A percentile compares a stretch with the other conserved stretches of the same genome.
Conservation (phyloP, 1,139 yeast genomes). For the Lizanozyma gosingica region DNA sequence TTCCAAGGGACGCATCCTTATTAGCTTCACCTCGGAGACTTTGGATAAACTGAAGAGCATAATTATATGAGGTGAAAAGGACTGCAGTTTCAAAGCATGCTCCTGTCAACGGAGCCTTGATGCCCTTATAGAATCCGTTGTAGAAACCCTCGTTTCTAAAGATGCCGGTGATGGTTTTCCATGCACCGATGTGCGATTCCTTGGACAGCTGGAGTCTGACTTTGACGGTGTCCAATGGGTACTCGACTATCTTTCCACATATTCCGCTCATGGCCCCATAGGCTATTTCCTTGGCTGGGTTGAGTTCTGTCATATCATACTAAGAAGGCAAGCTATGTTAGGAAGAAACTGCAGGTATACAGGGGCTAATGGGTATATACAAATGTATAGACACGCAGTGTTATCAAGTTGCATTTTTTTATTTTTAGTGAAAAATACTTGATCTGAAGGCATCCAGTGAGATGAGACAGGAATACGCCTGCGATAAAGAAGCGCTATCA, state of each 20-base stretch:
- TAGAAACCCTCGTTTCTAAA: conserved; percentile 56
- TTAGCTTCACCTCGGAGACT: conserved; percentile 1
- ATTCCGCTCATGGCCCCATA: conserved; percentile 64
- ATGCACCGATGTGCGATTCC: conserved; percentile 38
- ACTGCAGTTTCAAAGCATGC: conserved; percentile 83
- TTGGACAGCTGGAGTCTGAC: conserved; percentile 72
- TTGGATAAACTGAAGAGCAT: conserved; percentile 28
- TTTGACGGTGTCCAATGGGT: conserved; percentile 88
- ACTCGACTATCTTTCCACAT: conserved; percentile 76
- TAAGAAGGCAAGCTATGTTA: background rate
- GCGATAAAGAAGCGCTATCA: too few relatives aligned
- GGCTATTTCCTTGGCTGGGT: conserved; percentile 29
- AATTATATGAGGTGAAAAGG: conserved; percentile 53
- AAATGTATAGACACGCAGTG: too few relatives aligned
- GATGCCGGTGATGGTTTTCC: conserved; percentile 54
- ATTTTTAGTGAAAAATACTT: too few relatives aligned
- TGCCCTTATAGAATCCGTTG: conserved; percentile 47
- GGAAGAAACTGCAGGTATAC: too few relatives aligned
- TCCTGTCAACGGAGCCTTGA: conserved; percentile 75
- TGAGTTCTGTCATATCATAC: background rate
- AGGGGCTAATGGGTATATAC: too few relatives aligned
- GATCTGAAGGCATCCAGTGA: too few relatives aligned
- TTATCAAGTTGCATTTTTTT: too few relatives aligned
- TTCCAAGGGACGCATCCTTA: conserved; percentile 9
- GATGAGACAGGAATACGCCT: too few relatives aligned